Percentiles rank a stretch among this genome's conserved stretches.
These are phyloP conservation scores for Solanum chiquidenum DNA, from an alignment of 257 asterid species.

Conservation along the genomic window DNA sequence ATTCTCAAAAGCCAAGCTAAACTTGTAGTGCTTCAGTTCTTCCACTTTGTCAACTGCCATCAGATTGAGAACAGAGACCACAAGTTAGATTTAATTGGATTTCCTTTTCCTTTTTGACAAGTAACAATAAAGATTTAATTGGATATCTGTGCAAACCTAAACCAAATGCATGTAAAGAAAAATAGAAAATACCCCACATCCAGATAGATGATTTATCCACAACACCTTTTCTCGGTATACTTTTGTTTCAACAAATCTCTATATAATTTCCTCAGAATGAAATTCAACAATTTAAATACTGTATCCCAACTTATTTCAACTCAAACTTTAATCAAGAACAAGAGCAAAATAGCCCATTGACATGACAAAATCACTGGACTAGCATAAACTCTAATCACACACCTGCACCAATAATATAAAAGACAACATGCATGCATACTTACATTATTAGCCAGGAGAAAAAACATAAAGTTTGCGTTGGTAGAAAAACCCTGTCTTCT, in stretches of 20 bases:
- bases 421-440: neutral
- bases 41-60: conserved; percentile 85
- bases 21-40: conserved; percentile 65
- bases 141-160: neutral
- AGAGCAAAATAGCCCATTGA: neutral
- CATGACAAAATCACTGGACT: neutral
- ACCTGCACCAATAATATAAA: neutral
- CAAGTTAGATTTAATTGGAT: neutral
- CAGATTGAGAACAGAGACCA: neutral
- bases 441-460: neutral
- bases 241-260: neutral
- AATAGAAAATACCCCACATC: neutral
- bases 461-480: neutral
- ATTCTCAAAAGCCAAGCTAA: conserved; percentile 97
- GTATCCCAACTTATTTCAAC: neutral
- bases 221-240: neutral
- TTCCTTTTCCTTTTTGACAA: neutral
- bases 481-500: neutral
- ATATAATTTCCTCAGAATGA: neutral
- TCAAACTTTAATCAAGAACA: neutral
- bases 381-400: neutral
- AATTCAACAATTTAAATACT: neutral
- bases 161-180: neutral
- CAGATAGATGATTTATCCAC: neutral
- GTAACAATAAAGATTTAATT: neutral